Percentiles rank a stretch among this genome's conserved stretches.
phyloP scores from a whole-genome alignment of 208 protist species.

The Endotrypanum monterogeii region DNA sequence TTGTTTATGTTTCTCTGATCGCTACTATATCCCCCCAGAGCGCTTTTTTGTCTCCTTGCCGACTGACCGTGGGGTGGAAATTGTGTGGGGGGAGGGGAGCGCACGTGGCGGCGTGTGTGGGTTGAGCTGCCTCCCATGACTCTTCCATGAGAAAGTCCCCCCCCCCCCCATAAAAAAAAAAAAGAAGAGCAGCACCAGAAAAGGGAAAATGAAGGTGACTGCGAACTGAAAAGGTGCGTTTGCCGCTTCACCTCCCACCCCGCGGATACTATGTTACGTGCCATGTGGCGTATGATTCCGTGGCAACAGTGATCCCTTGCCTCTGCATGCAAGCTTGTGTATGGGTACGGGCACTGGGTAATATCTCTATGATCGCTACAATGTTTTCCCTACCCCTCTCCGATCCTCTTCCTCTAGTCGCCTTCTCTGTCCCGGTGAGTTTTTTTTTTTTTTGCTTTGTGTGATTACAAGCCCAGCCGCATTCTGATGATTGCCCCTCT shows the following conservation, averaged over 20 bases:
- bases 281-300: background rate
- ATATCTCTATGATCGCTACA: background rate
- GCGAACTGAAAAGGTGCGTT: background rate
- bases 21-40: background rate
- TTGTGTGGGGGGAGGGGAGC: background rate
- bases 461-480: background rate
- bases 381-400: background rate
- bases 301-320: background rate
- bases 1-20: background rate
- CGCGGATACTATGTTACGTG: background rate
- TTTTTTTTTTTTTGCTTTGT: no score
- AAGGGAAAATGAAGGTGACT: no score
- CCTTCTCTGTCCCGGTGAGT: background rate
- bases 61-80: no score
- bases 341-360: background rate
- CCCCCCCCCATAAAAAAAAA: no score
- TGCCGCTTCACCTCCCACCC: background rate
- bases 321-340: background rate
- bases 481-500: background rate
- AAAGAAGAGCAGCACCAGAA: background rate
- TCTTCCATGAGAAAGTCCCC: background rate
- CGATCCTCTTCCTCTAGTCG: background rate
- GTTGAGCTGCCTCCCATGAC: background rate
- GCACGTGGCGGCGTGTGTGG: background rate
- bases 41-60: background rate